phyloP scores from a whole-genome alignment of 192 early-diverging fungal genomes.

The Borealophlyctis nickersoniae region DNA sequence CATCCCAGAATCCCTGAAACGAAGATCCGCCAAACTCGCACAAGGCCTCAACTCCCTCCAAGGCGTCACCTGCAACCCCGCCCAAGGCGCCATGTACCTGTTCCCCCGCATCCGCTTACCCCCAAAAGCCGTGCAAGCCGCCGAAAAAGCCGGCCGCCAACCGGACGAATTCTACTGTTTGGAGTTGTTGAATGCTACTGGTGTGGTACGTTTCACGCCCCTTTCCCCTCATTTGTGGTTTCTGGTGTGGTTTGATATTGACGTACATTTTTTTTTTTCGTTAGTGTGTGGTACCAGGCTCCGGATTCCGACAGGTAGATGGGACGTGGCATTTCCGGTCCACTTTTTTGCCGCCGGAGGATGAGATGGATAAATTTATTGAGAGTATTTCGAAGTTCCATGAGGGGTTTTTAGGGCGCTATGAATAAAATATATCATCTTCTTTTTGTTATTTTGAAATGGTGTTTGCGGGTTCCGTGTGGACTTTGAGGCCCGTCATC shows the following conservation, averaged over 20 bases:
- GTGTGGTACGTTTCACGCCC: slow-evolving; percentile 54
- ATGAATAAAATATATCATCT: no score
- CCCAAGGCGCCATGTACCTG: slow-evolving; percentile 94
- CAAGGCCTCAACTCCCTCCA: slow-evolving; percentile 77
- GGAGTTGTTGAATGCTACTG: slow-evolving; percentile 88
- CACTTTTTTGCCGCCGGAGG: slow-evolving; percentile 92
- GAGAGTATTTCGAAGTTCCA: slow-evolving; percentile 75
- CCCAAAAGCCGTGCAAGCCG: slow-evolving; percentile 72
- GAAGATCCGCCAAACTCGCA: slow-evolving; percentile 73
- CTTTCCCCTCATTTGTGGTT: background rate
- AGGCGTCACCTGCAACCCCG: slow-evolving; percentile 79
- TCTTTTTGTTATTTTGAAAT: no score
- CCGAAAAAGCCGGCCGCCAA: slow-evolving; percentile 62
- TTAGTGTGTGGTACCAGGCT: slow-evolving; percentile 86
- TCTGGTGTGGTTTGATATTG: background rate
- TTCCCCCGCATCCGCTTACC: slow-evolving; percentile 84
- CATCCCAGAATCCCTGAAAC: slow-evolving; percentile 70
- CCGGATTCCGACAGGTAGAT: slow-evolving; percentile 85
- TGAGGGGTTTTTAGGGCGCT: slow-evolving; percentile 73
- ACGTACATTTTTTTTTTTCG: background rate
- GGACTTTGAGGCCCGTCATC: no score
- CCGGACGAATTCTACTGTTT: slow-evolving; percentile 90
- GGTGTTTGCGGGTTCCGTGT: no score
- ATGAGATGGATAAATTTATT: slow-evolving; percentile 90
- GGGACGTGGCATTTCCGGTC: slow-evolving; percentile 94